Evolutionary conservation across 441 rosid genomes (phyloP), one percentile per base, ranked within the genome.

Genomic region (Pelargonium fulgidum): DNA sequence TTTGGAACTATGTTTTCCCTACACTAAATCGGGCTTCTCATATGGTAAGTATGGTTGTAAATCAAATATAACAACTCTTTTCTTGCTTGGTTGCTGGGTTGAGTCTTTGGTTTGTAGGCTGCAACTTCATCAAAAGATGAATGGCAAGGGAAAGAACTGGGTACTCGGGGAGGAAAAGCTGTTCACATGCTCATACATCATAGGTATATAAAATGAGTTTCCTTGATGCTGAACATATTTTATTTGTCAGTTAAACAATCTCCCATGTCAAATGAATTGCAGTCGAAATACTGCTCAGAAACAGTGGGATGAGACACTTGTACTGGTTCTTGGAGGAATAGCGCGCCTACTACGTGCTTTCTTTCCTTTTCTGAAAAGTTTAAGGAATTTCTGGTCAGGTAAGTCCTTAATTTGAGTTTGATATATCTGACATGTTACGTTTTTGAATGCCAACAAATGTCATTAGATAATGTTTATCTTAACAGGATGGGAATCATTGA

Each of bases 151-250:
- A 95, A 89, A 80, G 99, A 95, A 82, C 85, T 95, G 45, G 98
- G 99, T 68, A 88, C 90, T 79, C 89, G 93, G 54, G 97, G 91
- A 85, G 99, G 98, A 68, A 95, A 95, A 73, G 95, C 96, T 68
- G 90, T 90, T 76, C 99, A 95, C 84, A 92, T 95, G 99, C 89
- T 90, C 78, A 92, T 95, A 74, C 99, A 95, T 85, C 99, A 95
- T 66, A 94, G 99, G 99, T 94, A 75, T 68, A 56, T 59, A 47
- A 68, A 69, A 52, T 71, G 69, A 12, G 68, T 64, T 19, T 22
- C 22, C 14, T 42, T 77, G 74, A 54, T 73, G 52, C 4, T 26
- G 10, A 13, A 48, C 33, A 13, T 19, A 17, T 68, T 54, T 72
- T 62, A 0, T 56, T 45, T 52, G 45, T 67, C 72, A 70, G 63